phyloP scores from a whole-genome alignment of 2,329 filamentous ascomycete genomes.

The Colletotrichum sidae region DNA sequence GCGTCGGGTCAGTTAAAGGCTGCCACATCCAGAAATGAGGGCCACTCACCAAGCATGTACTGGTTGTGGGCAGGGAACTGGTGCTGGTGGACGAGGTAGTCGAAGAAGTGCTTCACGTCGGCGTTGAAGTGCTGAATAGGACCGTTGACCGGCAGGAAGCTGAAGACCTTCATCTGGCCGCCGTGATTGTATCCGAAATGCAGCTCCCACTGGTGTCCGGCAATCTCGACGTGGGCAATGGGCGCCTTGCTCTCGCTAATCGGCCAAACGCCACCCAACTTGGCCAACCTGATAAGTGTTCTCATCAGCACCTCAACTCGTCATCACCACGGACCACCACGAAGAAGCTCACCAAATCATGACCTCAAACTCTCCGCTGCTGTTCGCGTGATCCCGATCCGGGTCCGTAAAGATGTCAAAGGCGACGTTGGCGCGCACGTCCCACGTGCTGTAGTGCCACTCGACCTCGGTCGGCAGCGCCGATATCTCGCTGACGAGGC shows the following conservation, averaged over 20 bases:
- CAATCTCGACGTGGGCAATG: conserved; percentile 35
- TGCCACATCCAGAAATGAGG: background rate
- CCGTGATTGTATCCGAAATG: conserved; percentile 63
- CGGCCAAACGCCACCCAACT: conserved; percentile 66
- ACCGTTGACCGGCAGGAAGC: conserved; percentile 51
- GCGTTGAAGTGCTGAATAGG: conserved; percentile 61
- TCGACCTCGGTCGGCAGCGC: conserved; percentile 49
- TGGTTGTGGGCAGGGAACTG: conserved; percentile 48
- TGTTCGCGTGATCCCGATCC: conserved; percentile 46
- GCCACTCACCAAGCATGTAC: conserved; percentile 42
- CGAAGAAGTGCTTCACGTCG: conserved; percentile 65
- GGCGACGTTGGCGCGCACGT: conserved; percentile 67
- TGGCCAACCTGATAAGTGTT: conserved; percentile 54
- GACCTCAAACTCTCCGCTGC: conserved; percentile 66
- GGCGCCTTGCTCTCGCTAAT: conserved; percentile 44
- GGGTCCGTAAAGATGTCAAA: conserved; percentile 71
- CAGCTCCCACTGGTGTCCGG: conserved; percentile 59
- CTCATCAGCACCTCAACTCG: background rate
- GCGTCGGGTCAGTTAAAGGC: background rate
- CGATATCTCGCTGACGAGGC: conserved; percentile 47
- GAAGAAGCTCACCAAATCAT: conserved; percentile 67
- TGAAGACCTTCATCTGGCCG: conserved; percentile 66
- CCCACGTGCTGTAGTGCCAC: conserved; percentile 59
- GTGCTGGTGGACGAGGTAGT: conserved; percentile 59
- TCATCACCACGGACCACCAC: too few relatives aligned